A percentile compares a stretch with the other conserved stretches of the same genome.
These are phyloP conservation scores for Primulina huaijiensis DNA, from an alignment of 257 asterid genomes.

Conservation along the genomic window DNA sequence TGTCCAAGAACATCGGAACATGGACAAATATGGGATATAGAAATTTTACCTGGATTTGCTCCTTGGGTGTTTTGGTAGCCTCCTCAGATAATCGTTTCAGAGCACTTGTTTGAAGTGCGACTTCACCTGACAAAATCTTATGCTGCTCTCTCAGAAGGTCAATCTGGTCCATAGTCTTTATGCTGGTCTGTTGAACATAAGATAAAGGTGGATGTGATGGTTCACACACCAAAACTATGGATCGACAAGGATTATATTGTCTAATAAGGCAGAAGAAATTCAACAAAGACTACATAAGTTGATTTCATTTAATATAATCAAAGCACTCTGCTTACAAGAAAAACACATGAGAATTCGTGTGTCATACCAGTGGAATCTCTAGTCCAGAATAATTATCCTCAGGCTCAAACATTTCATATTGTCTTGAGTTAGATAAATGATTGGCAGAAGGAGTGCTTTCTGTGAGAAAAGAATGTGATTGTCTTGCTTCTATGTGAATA, in stretches of 20 bases:
- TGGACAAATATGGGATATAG: conserved; percentile 19
- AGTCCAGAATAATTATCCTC: conserved; percentile 63
- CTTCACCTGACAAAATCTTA: conserved; percentile 86
- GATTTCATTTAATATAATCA: conserved; percentile 10
- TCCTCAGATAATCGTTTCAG: conserved; percentile 79
- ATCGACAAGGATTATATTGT: conserved; percentile 19
- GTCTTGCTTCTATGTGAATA: conserved; percentile 59
- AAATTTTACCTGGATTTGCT: conserved; percentile 54
- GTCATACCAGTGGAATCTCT: conserved; percentile 73
- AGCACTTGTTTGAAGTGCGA: conserved; percentile 79
- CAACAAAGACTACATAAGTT: conserved; percentile 8
- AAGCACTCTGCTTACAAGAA: conserved; percentile 9
- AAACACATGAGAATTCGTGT: conserved; percentile 23
- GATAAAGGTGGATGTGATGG: conserved; percentile 20
- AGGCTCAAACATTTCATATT: conserved; percentile 45
- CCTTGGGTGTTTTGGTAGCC: conserved; percentile 54
- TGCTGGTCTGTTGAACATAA: conserved; percentile 52
- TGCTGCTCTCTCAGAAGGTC: conserved; percentile 93
- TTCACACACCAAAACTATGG: conserved; percentile 10
- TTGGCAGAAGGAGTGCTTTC: conserved; percentile 66
- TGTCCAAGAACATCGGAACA: conserved; percentile 19
- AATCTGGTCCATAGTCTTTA: conserved; percentile 71
- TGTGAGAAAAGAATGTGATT: conserved; percentile 58
- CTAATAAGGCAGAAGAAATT: conserved; percentile 6
- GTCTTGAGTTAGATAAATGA: conserved; percentile 54